phyloP scores from a whole-genome alignment of 305 asterid genomes.

The Ilex paraguariensis region DNA sequence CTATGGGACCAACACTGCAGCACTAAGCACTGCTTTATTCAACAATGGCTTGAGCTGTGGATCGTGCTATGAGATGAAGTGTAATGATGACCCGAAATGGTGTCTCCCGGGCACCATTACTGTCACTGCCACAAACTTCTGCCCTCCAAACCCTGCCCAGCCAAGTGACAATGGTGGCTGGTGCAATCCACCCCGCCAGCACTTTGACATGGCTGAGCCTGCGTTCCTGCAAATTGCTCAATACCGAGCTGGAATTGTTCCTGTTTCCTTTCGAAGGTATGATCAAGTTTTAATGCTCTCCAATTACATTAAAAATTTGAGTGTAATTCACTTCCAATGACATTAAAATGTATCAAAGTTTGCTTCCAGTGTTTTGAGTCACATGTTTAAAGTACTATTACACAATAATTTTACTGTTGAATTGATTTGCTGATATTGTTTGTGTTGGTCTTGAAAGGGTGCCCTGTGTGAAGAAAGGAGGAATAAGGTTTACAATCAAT shows the following conservation, averaged over 20 bases:
- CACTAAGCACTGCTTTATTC: conserved; percentile 1
- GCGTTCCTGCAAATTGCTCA: neutral
- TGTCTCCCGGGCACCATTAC: neutral
- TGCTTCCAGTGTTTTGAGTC: no score
- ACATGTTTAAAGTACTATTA: no score
- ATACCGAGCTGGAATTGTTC: neutral
- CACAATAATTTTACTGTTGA: no score
- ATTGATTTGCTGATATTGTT: no score
- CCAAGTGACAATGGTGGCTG: neutral
- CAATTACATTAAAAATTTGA: no score
- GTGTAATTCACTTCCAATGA: no score
- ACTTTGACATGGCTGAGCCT: conserved; percentile 1
- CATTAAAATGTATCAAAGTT: no score
- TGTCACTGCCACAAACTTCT: conserved; percentile 1
- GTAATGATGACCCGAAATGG: neutral
- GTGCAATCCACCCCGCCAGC: neutral
- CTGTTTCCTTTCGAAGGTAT: conserved; percentile 49
- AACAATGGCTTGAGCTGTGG: conserved; percentile 1
- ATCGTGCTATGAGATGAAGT: neutral
- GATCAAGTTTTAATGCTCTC: no score
- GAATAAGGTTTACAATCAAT: conserved; percentile 71
- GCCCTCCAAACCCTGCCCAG: neutral
- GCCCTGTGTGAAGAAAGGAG: conserved; percentile 75
- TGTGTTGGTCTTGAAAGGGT: conserved; percentile 37
- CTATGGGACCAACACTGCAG: neutral